A percentile compares a stretch with the other conserved stretches of the same genome.
These are phyloP conservation scores for Eucalyptus pauciflora DNA, from an alignment of 345 rosid genomes.

Conservation along the genomic window DNA sequence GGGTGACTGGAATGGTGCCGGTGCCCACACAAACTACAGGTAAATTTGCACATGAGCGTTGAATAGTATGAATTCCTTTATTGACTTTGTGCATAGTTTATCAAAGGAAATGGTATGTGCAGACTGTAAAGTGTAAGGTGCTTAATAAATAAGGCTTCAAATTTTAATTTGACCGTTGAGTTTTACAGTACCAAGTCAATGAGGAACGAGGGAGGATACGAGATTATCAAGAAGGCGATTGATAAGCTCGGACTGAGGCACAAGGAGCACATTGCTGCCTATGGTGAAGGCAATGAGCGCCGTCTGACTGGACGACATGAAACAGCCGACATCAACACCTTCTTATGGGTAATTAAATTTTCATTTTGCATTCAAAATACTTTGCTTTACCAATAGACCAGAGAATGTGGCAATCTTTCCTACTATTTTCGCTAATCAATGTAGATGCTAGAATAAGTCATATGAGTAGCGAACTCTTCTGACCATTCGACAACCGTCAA, in stretches of 20 bases:
- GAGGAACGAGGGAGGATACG: constrained; percentile 22
- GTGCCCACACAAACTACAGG: constrained; percentile 33
- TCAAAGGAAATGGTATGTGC: background rate
- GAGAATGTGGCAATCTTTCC: background rate
- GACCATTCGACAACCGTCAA: background rate
- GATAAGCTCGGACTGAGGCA: constrained; percentile 15
- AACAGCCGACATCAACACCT: constrained; percentile 20
- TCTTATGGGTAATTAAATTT: constrained; percentile 6
- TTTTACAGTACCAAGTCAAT: constrained; percentile 21
- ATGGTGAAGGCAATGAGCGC: constrained; percentile 27
- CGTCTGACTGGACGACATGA: constrained; percentile 22
- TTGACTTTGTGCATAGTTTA: too few species aligned
- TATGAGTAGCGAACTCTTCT: background rate
- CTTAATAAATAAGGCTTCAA: background rate
- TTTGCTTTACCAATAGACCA: background rate
- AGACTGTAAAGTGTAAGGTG: background rate
- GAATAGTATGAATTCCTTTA: background rate
- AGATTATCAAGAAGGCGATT: constrained; percentile 15
- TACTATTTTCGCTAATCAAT: background rate
- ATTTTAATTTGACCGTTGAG: background rate
- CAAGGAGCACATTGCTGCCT: constrained; percentile 25
- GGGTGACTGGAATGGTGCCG: constrained; percentile 37
- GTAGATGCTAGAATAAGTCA: background rate
- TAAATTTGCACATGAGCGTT: background rate
- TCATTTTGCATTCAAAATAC: background rate